Base-by-base conservation (phyloP, 768 basidiomycete species). In the Leccinum olivaceopallidum region DNA sequence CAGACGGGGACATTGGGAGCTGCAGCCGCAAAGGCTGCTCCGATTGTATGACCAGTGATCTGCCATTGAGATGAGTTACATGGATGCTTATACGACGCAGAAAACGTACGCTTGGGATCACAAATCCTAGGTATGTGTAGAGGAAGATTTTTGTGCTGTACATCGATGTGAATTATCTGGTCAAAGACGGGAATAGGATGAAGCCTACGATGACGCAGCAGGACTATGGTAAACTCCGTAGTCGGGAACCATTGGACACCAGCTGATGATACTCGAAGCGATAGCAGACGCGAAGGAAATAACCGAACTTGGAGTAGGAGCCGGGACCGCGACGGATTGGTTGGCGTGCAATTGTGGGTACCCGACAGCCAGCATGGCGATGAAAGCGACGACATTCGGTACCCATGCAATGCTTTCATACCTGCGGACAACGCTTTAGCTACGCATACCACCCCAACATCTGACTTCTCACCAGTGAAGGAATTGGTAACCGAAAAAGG, bases 331-430 rank as follows among this genome's bases (percentile, higher is more conserved):
- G 5, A 79, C 59, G 5, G 50, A 58, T 47, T 70, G 80, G 53
- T 77, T 83, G 24, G 63, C 65, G 13, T 73, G 75, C 22, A 94
- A 73, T 60, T 91, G 81, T 55, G 89, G 86, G 1, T 86, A 91
- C 0, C 89, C 85, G 20, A 90, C 74, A 1, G 86, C 89, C 1
- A 89, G 70, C 36, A 84, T 85, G 51, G 89, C 78, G 32, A 92
- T 70, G 70, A 87, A 92, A 7, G 85, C 81, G 53, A 94, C 71
- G 16, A 89, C 68, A 24, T 88, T 82, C 0, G 92, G 92, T n/a
- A 93, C 75, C 91, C 92, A 93, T 0, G 86, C 82, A 6, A 89
- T 56, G 12, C 83, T 80, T 69, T 92, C 92, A 65, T 89, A 94
- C 87, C 89, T 78, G 77, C 54, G 20, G 10, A 10, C 55, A 52